Base-by-base conservation (phyloP, 805 yeast species). In the Saccharomycopsis fodiens region DNA sequence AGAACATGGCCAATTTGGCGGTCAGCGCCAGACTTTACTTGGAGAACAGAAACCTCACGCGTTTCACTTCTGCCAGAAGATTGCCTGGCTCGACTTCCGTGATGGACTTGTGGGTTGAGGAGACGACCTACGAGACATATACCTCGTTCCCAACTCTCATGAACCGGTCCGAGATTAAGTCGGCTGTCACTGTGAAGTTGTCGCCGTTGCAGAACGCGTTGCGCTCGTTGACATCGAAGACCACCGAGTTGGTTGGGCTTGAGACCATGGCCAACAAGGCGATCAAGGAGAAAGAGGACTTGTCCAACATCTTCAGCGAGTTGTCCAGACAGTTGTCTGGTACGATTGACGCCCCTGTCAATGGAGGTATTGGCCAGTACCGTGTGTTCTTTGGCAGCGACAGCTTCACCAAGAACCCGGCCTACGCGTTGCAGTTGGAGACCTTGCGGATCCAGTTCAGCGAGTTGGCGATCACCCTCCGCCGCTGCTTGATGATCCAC, bases 321-420 rank as follows among this genome's bases (percentile, higher is more conserved):
- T 64, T 84, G 50, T 79, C 89, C 4, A 69, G 91, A 61, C 78
- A 77, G 56, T 65, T 82, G 45, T 74, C 86, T 2, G 96, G 96
- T 36, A 85, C 96, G 0, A 89, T 88, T 45, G 95, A 86, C 59
- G 78, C 96, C 0, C 96, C 96, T 2, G 91, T 87, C 4, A 87
- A 87, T 59, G 96, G 96, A 30, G 96, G 96, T 47, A 85, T 87
- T 52, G 85, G 86, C 2, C 87, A 83, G 58, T 87, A 84, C 63
- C 71, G 89, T 45, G 74, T 74, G 2, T 85, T 87, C 59, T 76
- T 84, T 58, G 62, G 60, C 31, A 72, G 69, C 41, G 62, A 60
- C 5, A 55, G 58, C 21, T 55, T 55, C 22, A 55, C 57, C 8
- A 55, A 56, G 3, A 52, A 55, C 13, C 59, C 56, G 30, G 57